A percentile compares a stretch with the other conserved stretches of the same genome.
These are phyloP conservation scores for Tricholoma matsutake DNA, from an alignment of 768 basidiomycete genomes.

Conservation along the genomic window DNA sequence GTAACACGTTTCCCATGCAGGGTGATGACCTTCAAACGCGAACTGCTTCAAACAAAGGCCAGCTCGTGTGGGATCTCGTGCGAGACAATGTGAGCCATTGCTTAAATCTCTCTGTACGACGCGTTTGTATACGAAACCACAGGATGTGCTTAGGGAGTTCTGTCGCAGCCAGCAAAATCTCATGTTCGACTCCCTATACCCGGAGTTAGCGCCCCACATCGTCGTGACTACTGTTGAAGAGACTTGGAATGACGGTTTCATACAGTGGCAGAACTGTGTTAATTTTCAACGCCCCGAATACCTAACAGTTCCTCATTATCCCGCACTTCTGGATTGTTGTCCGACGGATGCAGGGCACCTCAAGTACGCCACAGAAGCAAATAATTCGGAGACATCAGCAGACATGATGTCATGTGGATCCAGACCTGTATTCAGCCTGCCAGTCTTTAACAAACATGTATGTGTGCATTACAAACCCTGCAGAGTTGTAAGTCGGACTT, in stretches of 20 bases:
- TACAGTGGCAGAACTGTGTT: conserved; percentile 34
- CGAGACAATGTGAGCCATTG: conserved; percentile 12
- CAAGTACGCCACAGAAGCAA: background rate
- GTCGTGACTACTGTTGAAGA: conserved; percentile 49
- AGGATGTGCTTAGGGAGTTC: conserved; percentile 28
- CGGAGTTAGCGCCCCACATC: conserved; percentile 45
- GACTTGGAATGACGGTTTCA: conserved; percentile 30
- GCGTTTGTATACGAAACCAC: background rate
- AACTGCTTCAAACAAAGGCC: background rate
- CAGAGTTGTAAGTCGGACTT: background rate
- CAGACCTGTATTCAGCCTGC: conserved; percentile 28
- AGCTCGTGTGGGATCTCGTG: conserved; percentile 11
- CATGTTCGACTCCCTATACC: conserved; percentile 41
- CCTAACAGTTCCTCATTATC: conserved; percentile 34
- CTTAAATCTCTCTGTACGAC: background rate
- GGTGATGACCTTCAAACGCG: background rate
- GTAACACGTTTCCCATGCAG: conserved; percentile 3
- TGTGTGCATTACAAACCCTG: conserved; percentile 3
- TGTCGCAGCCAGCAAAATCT: conserved; percentile 31
- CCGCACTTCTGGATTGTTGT: conserved; percentile 8
- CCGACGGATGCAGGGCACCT: conserved; percentile 3
- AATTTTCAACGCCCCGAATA: conserved; percentile 31
- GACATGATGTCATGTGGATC: background rate
- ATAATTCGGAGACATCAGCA: background rate
- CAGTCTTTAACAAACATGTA: conserved; percentile 30